Evolutionary conservation across 2,329 filamentous ascomycete genomes (phyloP).

Genomic region (Ceratocystis papillata): DNA sequence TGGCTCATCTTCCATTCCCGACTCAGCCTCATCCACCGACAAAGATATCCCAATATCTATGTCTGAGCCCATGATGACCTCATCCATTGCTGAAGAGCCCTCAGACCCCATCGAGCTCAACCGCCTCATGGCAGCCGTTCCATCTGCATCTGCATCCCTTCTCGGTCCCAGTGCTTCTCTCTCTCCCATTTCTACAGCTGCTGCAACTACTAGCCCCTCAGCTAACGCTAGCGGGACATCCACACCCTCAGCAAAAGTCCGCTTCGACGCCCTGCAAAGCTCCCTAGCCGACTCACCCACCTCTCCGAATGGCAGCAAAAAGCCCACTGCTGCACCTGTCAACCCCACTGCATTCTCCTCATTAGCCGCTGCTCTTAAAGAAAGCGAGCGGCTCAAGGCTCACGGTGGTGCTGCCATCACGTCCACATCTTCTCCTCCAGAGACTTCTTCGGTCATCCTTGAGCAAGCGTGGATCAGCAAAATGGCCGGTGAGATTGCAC

Average conservation of each 20-base stretch:
- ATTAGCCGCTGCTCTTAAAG: constrained; percentile 19
- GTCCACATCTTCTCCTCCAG: constrained; percentile 30
- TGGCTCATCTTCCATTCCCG: constrained; percentile 34
- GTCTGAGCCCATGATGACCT: constrained; percentile 49
- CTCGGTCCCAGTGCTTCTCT: background rate
- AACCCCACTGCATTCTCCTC: constrained; percentile 26
- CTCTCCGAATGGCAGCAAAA: background rate
- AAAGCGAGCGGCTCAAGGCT: constrained; percentile 27
- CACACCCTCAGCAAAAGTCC: constrained; percentile 17
- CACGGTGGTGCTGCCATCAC: background rate
- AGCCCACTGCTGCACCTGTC: constrained; percentile 19
- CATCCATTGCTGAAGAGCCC: constrained; percentile 49
- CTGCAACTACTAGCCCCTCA: background rate
- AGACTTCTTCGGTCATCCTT: constrained; percentile 50
- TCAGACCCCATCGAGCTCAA: constrained; percentile 36
- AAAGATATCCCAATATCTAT: constrained; percentile 44
- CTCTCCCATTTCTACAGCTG: background rate
- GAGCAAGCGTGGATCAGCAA: constrained; percentile 84
- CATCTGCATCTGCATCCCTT: background rate
- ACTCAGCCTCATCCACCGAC: constrained; percentile 13
- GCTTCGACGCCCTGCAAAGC: constrained; percentile 9
- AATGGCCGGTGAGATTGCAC: constrained; percentile 85
- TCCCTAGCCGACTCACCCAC: too few relatives aligned
- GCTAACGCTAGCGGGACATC: constrained; percentile 1
- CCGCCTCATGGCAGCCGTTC: constrained; percentile 13